Base-by-base conservation (phyloP, 768 basidiomycete genomes). In the Serendipita sp. region DNA sequence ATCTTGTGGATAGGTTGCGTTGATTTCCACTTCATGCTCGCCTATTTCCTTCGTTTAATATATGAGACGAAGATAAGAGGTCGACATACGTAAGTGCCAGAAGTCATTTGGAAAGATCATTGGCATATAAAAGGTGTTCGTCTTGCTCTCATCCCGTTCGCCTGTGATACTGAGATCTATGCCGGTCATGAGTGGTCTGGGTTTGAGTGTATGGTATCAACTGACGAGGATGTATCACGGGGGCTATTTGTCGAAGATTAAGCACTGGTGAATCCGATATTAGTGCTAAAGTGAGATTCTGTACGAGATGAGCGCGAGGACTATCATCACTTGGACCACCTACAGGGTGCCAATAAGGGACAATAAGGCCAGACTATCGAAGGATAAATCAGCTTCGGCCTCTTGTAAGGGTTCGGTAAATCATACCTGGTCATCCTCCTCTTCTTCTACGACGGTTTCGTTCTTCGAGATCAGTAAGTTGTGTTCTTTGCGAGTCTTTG, bases 21-120 rank as follows among this genome's bases (percentile, higher is more conserved):
- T 97, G 72, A 98, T 80, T 69, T 93, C 88, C 64, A 82, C 72
- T 69, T 90, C 85, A 66, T 93, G 86, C 45, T 87, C 85, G 44
- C 84, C 55, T 60, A 27, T n/a, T 27, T 60, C 55, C 23, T 31
- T 44, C 44, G 33, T 52, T 46, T 11, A 62, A 37, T 62, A 27
- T 11, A 27, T 31, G 10, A 62, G 27, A 60, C 10, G 27, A 10
- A 34, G 23, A 18, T 50, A 5, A n/a, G 48, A n/a, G 29, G 16
- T 50, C 8, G 5, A 50, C 45, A 23, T 43, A 60, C 67, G 55
- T 34, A 91, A 79, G 67, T 87, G 82, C 92, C 95, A 97, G 74
- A 97, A 97, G 70, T 96, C 92, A 71, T 98, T 98, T 13, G 91
- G 83, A 74, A 87, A 98, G 43, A 97, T 71, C 65, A 94, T 84